Conservation (phyloP, 1,139 yeast species). For the Debaryomyces nepalensis region DNA sequence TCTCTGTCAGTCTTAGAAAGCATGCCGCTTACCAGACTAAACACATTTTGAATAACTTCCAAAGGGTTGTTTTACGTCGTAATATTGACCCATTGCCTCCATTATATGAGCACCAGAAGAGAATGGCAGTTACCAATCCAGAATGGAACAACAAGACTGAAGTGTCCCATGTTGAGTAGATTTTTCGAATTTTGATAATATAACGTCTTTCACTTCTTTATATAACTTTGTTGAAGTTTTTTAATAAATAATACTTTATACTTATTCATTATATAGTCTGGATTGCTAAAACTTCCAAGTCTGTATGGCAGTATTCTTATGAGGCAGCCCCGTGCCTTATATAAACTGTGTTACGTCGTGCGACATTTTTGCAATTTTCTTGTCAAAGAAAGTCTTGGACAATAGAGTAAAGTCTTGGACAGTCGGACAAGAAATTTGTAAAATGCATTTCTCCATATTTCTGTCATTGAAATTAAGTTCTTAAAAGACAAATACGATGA, state of each 20-base stretch:
- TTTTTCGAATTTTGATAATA: not conserved
- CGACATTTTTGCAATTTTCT: too few relatives aligned
- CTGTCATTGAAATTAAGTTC: too few relatives aligned
- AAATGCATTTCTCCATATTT: too few relatives aligned
- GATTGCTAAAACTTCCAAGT: too few relatives aligned
- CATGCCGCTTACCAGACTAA: slow-evolving; percentile 62
- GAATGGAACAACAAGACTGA: slow-evolving; percentile 67
- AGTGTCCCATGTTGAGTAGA: slow-evolving; percentile 47
- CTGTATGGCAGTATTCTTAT: too few relatives aligned
- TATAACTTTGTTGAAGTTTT: not conserved
- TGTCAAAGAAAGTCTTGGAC: too few relatives aligned
- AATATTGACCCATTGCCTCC: slow-evolving; percentile 56
- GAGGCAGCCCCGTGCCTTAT: too few relatives aligned
- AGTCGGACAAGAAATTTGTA: too few relatives aligned
- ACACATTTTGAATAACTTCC: slow-evolving; percentile 47
- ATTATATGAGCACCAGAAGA: slow-evolving; percentile 53
- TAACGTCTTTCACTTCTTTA: slow-evolving; percentile 10
- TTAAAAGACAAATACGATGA: too few relatives aligned
- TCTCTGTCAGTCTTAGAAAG: slow-evolving; percentile 55
- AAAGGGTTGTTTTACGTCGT: slow-evolving; percentile 46
- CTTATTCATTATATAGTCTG: too few relatives aligned
- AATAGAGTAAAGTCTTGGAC: too few relatives aligned
- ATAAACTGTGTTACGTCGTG: too few relatives aligned
- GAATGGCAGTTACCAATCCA: slow-evolving; percentile 61
- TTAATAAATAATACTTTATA: not conserved